Conservation (phyloP, 2,329 filamentous ascomycete species). For the Raffaelea ambrosiae region DNA sequence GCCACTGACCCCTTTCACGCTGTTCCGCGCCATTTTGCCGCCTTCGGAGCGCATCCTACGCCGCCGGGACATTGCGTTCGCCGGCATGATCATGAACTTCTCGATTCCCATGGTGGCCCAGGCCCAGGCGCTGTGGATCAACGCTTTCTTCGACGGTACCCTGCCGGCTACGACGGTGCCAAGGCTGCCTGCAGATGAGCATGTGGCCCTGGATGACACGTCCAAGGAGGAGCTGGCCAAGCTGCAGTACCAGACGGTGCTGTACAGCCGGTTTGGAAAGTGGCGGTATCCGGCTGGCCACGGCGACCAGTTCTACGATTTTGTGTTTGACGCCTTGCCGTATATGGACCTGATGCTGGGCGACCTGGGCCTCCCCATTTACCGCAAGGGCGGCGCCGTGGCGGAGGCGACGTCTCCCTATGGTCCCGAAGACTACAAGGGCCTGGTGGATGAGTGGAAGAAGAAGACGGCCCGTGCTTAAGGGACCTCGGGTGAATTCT, state of each 20-base stretch:
- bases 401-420: constrained; percentile 49
- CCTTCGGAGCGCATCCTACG: constrained; percentile 26
- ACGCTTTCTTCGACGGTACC: constrained; percentile 51
- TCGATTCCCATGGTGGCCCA: constrained; percentile 32
- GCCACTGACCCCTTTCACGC: constrained; percentile 28
- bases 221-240: constrained; percentile 28
- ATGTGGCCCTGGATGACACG: constrained; percentile 11
- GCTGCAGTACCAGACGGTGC: constrained; percentile 45
- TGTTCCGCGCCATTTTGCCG: constrained; percentile 40
- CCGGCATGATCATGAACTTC: constrained; percentile 34
- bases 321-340: constrained; percentile 68
- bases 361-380: constrained; percentile 53
- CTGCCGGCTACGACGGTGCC: constrained; percentile 26
- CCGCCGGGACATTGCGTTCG: constrained; percentile 34
- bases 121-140: constrained; percentile 52
- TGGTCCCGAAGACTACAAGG: constrained; percentile 48
- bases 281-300: constrained; percentile 62
- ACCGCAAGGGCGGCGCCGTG: constrained; percentile 44
- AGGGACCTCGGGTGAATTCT: too few species aligned
- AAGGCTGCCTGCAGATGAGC: background rate
- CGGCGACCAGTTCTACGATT: constrained; percentile 55
- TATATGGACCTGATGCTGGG: constrained; percentile 61
- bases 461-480: constrained; percentile 1
- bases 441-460: constrained; percentile 41
- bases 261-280: constrained; percentile 60